Evolutionary conservation across 1,284 basidiomycete species (phyloP).

Genomic region (Golubevia pallescens): DNA sequence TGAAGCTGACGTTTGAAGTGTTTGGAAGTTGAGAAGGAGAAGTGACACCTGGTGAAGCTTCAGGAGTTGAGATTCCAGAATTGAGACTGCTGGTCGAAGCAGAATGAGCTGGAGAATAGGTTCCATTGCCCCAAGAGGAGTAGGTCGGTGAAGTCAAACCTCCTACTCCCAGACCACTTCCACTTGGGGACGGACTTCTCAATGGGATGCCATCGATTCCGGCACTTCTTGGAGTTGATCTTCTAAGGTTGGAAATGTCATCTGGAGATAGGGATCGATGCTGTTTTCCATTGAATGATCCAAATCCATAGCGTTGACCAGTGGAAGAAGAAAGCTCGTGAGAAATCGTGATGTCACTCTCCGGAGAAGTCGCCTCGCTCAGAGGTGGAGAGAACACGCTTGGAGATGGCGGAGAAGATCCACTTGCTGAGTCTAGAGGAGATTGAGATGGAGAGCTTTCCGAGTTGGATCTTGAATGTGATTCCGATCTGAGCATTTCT

Average conservation of each 20-base stretch:
- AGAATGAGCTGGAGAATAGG: background rate
- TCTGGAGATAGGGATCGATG: too few relatives aligned
- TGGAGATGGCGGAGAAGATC: background rate
- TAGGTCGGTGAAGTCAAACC: background rate
- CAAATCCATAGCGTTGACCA: too few relatives aligned
- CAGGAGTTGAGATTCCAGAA: background rate
- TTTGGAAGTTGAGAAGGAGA: constrained; percentile 25
- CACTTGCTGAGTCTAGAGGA: too few relatives aligned
- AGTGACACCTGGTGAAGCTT: constrained; percentile 18
- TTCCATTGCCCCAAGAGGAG: background rate
- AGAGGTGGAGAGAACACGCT: background rate
- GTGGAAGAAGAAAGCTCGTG: too few relatives aligned
- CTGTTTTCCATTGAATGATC: too few relatives aligned
- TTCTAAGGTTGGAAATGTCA: too few relatives aligned
- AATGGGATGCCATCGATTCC: too few relatives aligned
- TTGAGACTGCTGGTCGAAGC: constrained; percentile 24
- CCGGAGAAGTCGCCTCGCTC: background rate
- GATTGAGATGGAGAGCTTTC: too few relatives aligned
- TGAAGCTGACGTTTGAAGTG: constrained; percentile 42
- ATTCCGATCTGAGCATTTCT: too few relatives aligned
- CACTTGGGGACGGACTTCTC: too few relatives aligned
- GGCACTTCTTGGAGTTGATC: background rate
- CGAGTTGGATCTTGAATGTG: too few relatives aligned
- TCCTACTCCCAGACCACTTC: background rate
- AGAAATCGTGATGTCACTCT: background rate